Evolutionary conservation across 2,329 filamentous ascomycete species (phyloP).

Genomic region (Orbilia brochopaga): DNA sequence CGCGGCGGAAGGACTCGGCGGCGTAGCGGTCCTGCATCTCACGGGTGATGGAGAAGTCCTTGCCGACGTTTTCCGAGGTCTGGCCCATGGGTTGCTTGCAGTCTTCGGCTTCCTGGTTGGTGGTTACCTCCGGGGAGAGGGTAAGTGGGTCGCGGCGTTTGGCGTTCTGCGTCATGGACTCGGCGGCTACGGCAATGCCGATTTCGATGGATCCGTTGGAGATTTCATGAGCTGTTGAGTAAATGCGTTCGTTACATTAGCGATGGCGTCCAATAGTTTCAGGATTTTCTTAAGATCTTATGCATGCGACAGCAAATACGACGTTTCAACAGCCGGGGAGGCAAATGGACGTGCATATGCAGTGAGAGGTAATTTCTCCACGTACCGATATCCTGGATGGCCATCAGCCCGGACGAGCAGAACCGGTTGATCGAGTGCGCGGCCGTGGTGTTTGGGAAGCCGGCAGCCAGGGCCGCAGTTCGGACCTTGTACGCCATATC

Average conservation of each 20-base stretch:
- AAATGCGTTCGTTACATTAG: no score
- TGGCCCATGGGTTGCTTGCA: conserved; percentile 97
- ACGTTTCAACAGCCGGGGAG: neutral
- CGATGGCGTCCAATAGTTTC: neutral
- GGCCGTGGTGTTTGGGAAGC: conserved; percentile 86
- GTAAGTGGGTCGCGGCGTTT: conserved; percentile 70
- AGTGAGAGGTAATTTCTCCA: conserved; percentile 1
- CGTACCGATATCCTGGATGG: conserved; percentile 81
- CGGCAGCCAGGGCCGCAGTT: conserved; percentile 84
- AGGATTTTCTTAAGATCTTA: conserved; percentile 4
- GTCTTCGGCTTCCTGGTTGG: conserved; percentile 76
- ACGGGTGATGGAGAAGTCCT: conserved; percentile 83
- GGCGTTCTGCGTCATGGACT: conserved; percentile 80
- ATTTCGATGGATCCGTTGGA: conserved; percentile 78
- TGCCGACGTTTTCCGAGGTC: conserved; percentile 93
- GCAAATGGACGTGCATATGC: no score
- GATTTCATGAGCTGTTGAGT: conserved; percentile 71
- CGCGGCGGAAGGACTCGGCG: conserved; percentile 83
- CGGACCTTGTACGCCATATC: conserved; percentile 91
- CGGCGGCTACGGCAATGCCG: conserved; percentile 85
- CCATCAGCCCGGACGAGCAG: conserved; percentile 95
- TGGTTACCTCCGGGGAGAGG: conserved; percentile 77
- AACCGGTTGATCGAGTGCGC: conserved; percentile 89
- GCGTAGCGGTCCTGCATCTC: conserved; percentile 84
- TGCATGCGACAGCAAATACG: neutral